These are phyloP conservation scores for Lepidopterella palustris DNA, from an alignment of 495 filamentous ascomycete species.

Conservation along the genomic window DNA sequence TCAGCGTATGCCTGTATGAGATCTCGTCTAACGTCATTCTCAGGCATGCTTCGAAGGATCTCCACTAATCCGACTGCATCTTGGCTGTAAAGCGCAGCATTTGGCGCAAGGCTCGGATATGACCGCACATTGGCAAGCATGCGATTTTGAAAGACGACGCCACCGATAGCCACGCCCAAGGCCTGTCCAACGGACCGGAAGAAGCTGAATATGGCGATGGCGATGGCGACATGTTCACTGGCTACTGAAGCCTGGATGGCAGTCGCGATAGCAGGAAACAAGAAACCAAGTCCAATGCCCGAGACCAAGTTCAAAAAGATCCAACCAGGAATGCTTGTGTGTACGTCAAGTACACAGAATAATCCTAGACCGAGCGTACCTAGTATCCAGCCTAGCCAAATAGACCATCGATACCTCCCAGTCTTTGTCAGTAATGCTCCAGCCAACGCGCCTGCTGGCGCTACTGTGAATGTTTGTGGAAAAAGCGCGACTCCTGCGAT, in stretches of 20 bases:
- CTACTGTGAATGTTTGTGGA: conserved; percentile 38
- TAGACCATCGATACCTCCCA: conserved; percentile 46
- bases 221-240: conserved; percentile 7
- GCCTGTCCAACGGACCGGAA: conserved; percentile 13
- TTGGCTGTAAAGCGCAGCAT: no score
- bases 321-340: conserved; percentile 44
- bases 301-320: conserved; percentile 48
- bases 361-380: conserved; percentile 44
- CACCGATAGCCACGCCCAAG: conserved; percentile 3
- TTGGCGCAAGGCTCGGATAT: no score
- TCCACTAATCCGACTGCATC: no score
- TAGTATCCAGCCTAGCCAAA: conserved; percentile 52
- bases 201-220: conserved; percentile 21
- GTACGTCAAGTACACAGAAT: conserved; percentile 44
- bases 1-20: no score
- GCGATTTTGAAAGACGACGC: conserved; percentile 6
- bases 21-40: no score
- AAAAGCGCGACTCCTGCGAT: conserved; percentile 27
- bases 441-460: conserved; percentile 41
- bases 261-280: conserved; percentile 47
- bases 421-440: conserved; percentile 45
- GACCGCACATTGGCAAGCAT: no score
- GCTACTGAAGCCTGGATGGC: conserved; percentile 39
- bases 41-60: no score
- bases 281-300: conserved; percentile 50